Conservation (phyloP, 2,329 filamentous ascomycete genomes). For the Erysiphe pulchra region DNA sequence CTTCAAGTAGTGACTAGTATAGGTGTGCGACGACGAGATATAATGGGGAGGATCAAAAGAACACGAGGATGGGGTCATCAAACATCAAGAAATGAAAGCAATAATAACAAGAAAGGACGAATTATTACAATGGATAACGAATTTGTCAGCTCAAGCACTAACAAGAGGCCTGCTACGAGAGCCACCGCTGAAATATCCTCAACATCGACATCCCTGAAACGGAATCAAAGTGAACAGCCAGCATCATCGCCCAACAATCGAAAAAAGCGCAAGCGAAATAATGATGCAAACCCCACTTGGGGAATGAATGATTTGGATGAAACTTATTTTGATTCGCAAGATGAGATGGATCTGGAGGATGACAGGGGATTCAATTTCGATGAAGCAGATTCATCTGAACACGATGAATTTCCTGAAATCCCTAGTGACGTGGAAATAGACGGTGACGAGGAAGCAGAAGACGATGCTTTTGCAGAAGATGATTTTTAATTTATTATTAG, state of each 20-base stretch:
- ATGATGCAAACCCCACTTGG: neutral
- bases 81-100: too few species aligned
- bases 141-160: too few species aligned
- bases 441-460: neutral
- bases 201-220: too few species aligned
- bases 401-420: slow-evolving; percentile 1
- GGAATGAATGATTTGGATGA: neutral
- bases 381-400: neutral
- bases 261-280: neutral
- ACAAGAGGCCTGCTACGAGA: too few species aligned
- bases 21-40: too few species aligned
- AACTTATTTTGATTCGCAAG: neutral
- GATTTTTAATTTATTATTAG: neutral
- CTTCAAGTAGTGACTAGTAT: too few species aligned
- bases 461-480: neutral
- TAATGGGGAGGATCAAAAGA: too few species aligned
- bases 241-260: neutral
- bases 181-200: too few species aligned
- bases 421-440: neutral
- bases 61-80: too few species aligned
- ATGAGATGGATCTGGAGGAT: neutral
- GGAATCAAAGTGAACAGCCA: too few species aligned
- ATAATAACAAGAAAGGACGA: too few species aligned
- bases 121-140: too few species aligned
- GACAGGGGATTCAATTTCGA: neutral